Percentiles rank a stretch among this genome's conserved stretches.
phyloP scores from a whole-genome alignment of 805 yeast genomes.

The Scheffersomyces spartinae region DNA sequence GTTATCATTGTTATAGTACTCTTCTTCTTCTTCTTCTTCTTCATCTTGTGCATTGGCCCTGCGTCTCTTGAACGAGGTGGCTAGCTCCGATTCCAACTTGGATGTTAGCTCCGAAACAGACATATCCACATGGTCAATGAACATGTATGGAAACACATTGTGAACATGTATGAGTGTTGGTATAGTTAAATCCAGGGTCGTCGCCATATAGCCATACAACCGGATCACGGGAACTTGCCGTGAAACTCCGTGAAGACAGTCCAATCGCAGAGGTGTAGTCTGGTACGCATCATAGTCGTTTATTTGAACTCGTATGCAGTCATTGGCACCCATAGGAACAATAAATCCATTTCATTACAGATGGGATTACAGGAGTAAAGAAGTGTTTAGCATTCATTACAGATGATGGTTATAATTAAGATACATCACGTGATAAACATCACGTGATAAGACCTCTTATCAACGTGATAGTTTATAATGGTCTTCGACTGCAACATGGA shows the following conservation, averaged over 20 bases:
- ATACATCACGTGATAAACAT: too few relatives aligned
- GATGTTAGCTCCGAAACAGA: slow-evolving; percentile 10
- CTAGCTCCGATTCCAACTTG: slow-evolving; percentile 10
- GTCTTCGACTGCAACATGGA: too few relatives aligned
- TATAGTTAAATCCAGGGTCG: slow-evolving; percentile 43
- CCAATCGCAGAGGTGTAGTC: slow-evolving; percentile 41
- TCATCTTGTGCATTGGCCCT: slow-evolving; percentile 2
- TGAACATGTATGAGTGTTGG: slow-evolving; percentile 58
- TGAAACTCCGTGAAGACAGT: slow-evolving; percentile 24
- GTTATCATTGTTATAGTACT: slow-evolving; percentile 7
- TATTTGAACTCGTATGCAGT: too few relatives aligned
- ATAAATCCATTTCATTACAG: too few relatives aligned
- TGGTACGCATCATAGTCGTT: slow-evolving; percentile 59
- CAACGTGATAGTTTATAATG: too few relatives aligned
- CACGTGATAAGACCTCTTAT: too few relatives aligned
- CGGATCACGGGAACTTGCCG: slow-evolving; percentile 63
- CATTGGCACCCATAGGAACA: too few relatives aligned
- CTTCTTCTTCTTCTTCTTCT: slow-evolving; percentile 4
- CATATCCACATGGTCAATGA: slow-evolving; percentile 43
- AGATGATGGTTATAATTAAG: too few relatives aligned
- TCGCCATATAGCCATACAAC: slow-evolving; percentile 57
- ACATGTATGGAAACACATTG: slow-evolving; percentile 75
- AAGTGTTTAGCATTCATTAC: too few relatives aligned
- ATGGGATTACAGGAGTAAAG: too few relatives aligned
- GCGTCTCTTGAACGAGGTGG: slow-evolving; percentile 7